These are phyloP conservation scores for Rhododendron simsii DNA, from an alignment of 148 eudicot species.

Conservation along the genomic window DNA sequence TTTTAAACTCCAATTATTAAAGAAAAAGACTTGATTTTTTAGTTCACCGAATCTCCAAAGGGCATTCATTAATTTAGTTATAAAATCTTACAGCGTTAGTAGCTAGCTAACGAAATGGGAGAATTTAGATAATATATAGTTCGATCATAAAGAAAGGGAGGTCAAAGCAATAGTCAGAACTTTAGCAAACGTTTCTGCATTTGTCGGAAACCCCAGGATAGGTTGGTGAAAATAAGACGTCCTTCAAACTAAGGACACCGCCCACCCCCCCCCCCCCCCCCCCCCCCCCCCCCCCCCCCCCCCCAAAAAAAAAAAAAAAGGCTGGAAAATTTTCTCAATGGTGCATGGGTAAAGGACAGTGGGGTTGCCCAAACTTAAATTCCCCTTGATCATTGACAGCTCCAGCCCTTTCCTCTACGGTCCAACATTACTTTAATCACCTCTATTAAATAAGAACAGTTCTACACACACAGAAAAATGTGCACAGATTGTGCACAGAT, in stretches of 20 bases:
- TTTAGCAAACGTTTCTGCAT: no score
- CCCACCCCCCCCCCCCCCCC: background rate
- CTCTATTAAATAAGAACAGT: constrained; percentile 4
- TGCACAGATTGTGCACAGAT: no score
- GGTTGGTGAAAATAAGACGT: background rate
- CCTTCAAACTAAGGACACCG: background rate
- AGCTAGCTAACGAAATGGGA: no score
- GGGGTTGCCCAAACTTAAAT: constrained; percentile 8
- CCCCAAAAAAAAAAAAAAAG: background rate
- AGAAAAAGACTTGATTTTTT: no score
- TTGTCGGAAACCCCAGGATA: no score
- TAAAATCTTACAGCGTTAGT: background rate
- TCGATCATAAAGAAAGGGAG: background rate
- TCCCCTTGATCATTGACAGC: constrained; percentile 16
- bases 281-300: background rate
- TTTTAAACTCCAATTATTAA: background rate
- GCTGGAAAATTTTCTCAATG: background rate
- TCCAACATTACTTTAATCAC: constrained; percentile 25
- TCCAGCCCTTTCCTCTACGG: constrained; percentile 10
- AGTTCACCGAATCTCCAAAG: background rate
- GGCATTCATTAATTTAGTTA: background rate
- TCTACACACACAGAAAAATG: no score
- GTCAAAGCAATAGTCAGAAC: background rate
- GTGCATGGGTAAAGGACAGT: constrained; percentile 5
- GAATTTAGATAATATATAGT: background rate